Base-by-base conservation (phyloP, 305 asterid species). In the Fraxinus velutina region DNA sequence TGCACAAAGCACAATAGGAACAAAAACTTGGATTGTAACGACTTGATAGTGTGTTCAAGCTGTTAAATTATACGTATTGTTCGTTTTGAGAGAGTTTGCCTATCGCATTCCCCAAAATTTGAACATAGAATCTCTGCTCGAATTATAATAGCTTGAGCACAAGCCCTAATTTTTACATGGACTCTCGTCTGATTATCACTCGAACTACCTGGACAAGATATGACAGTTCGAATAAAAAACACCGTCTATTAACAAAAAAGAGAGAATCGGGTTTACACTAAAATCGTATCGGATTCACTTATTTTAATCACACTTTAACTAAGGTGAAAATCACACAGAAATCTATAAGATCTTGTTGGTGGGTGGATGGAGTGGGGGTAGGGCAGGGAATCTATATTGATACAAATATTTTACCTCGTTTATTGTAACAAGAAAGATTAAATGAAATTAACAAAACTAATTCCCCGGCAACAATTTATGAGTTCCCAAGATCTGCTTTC, bases 271-370 rank as follows among this genome's bases (percentile, higher is more conserved):
- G 60, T 22, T 30, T 12, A 12, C 3, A 12, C 34, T 44, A 17
- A 80, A 79, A 47, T 71, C 8, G 0, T 15, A 68, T 70, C 1
- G 5, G 22, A 70, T 1, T 70, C 22, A 2, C 34, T 70, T 66
- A 66, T 66, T 66, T 27, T 24, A 27, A 64, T 64, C 73, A 22
- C 30, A 22, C 34, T 64, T 24, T 21, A 19, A 52, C 64, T n/a
- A 68, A 68, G 36, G 74, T 68, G 17, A 70, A 30, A 79, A 75
- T 17, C 73, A 39, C 87, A 79, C 87, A 80, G 62, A 86, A 86
- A 70, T 44, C 89, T 44, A 84, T 80, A 86, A 82, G 80, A 88
- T 88, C 82, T 74, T 73, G 73, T 66, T 66, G 8, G 1, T 3
- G n/a, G 36, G 73, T 52, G 33, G 73, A 1, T 80, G 83, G 76